phyloP scores from a whole-genome alignment of 1,284 basidiomycete genomes.

The Heterobasidion irregulare region DNA sequence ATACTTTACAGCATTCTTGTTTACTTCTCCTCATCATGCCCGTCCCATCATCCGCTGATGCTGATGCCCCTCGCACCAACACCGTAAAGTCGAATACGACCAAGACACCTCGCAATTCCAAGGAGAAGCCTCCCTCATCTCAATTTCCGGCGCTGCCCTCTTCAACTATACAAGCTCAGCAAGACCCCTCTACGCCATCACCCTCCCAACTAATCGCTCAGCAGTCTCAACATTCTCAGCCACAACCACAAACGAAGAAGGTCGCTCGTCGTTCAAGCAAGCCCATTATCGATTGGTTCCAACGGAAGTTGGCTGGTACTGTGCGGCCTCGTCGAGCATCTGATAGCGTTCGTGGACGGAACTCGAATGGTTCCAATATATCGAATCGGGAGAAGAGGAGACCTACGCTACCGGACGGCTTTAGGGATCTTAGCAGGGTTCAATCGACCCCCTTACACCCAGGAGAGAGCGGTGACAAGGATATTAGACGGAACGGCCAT shows the following conservation, averaged over 20 bases:
- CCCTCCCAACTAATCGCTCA: background rate
- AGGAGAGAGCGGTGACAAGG: slow-evolving; percentile 9
- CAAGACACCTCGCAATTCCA: background rate
- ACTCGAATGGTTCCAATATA: slow-evolving; percentile 5
- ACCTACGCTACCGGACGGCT: slow-evolving; percentile 7
- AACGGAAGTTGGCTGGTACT: slow-evolving; percentile 74
- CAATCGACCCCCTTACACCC: slow-evolving; percentile 14
- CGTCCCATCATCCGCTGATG: background rate
- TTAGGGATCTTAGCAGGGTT: slow-evolving; percentile 10
- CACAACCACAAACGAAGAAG: slow-evolving; percentile 39
- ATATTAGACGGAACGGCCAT: slow-evolving; percentile 8
- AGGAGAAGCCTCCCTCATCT: background rate
- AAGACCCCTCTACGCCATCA: slow-evolving; percentile 5
- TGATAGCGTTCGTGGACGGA: slow-evolving; percentile 21
- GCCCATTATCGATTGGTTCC: slow-evolving; percentile 88
- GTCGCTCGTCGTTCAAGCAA: slow-evolving; percentile 61
- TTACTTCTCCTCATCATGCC: background rate
- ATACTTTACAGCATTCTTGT: background rate
- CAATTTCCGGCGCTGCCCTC: background rate
- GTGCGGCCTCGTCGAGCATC: slow-evolving; percentile 39
- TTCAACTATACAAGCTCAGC: slow-evolving; percentile 1
- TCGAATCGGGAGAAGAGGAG: slow-evolving; percentile 7
- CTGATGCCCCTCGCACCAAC: background rate
- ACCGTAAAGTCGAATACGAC: background rate
- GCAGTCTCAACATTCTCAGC: slow-evolving; percentile 16